Conservation (phyloP, 2,329 filamentous ascomycete genomes). For the Cladosporium sp. region DNA sequence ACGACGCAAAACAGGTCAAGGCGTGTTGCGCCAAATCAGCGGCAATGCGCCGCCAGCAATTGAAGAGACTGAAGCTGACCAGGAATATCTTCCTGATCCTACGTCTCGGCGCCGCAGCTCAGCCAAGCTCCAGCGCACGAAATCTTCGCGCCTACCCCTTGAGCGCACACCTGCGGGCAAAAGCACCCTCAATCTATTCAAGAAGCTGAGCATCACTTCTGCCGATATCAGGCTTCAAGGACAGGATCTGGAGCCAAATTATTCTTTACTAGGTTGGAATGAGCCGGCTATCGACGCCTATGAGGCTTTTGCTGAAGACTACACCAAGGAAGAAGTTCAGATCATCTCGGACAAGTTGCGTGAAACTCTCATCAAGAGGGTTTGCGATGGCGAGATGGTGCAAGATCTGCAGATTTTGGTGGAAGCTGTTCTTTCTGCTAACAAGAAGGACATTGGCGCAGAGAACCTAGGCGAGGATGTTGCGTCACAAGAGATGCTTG, state of each 20-base stretch:
- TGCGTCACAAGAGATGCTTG: slow-evolving; percentile 1
- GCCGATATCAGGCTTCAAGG: slow-evolving; percentile 9
- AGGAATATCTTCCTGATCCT: slow-evolving; percentile 15
- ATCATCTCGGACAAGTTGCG: slow-evolving; percentile 15
- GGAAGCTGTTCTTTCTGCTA: not conserved
- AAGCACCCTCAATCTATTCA: slow-evolving; percentile 19
- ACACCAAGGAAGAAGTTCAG: slow-evolving; percentile 13
- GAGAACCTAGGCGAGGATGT: not conserved
- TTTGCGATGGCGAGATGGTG: slow-evolving; percentile 23
- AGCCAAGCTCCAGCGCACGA: slow-evolving; percentile 25
- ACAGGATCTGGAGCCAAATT: slow-evolving; percentile 14
- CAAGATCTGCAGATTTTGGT: slow-evolving; percentile 19
- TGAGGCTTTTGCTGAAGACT: slow-evolving; percentile 11
- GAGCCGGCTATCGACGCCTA: slow-evolving; percentile 20
- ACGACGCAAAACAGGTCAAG: slow-evolving; percentile 23
- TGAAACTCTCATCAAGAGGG: slow-evolving; percentile 17
- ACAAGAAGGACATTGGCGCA: not conserved
- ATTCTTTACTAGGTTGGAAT: slow-evolving; percentile 24
- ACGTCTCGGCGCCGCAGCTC: slow-evolving; percentile 20
- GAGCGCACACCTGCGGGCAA: slow-evolving; percentile 33
- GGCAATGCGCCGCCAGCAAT: slow-evolving; percentile 16
- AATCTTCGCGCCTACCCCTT: slow-evolving; percentile 36
- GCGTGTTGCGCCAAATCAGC: slow-evolving; percentile 22
- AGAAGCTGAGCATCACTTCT: not conserved
- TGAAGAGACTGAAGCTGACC: slow-evolving; percentile 12